Evolutionary conservation across 305 asterid genomes (phyloP), one percentile per base, ranked within the genome.

Genomic region (Solanum hybrid): DNA sequence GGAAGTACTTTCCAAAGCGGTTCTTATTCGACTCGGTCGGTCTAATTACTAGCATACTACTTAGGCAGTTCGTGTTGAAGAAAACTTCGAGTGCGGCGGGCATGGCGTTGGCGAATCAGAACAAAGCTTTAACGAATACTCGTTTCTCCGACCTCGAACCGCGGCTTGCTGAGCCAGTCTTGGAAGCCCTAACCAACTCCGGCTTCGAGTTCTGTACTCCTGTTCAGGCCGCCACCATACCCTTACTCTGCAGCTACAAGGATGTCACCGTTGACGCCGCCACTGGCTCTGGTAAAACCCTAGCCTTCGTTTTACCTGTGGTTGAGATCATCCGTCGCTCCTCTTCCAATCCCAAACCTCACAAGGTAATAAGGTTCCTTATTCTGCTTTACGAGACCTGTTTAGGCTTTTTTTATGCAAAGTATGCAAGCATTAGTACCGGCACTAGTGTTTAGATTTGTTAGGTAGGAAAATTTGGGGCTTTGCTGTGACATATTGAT

Each of bases 251-350:
- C 95, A 89, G 89, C 94, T 93, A 94, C 95, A 96, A 95, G 90
- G 99, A 97, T 89, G 99, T 97, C 11, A 92, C 97, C 4, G 98
- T 97, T 5, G 99, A 97, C 89, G 99, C 99, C 90, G 99, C 99
- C 93, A 97, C 99, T 37, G 99, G 99, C 89, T 97, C 99, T 37
- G 98, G 99, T 2, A 97, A 97, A 91, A 96, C 99, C 90, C 94
- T 96, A 86, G 98, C 99, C 33, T 97, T 96, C 79, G 92, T 96
- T 33, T 89, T 97, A 27, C 99, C 99, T 68, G 89, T 96, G 9
- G 97, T 97, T 76, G 98, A 97, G 89, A 95, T 97, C 80, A 93
- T 97, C 92, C 98, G 98, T 91, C 99, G 99, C 79, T 93, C 94
- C 73, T 22, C 93, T 68, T 89, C 91, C 76, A 79, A 94, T 38